These are phyloP conservation scores for Neurospora cerealis DNA, from an alignment of 495 filamentous ascomycete genomes.

Conservation along the genomic window DNA sequence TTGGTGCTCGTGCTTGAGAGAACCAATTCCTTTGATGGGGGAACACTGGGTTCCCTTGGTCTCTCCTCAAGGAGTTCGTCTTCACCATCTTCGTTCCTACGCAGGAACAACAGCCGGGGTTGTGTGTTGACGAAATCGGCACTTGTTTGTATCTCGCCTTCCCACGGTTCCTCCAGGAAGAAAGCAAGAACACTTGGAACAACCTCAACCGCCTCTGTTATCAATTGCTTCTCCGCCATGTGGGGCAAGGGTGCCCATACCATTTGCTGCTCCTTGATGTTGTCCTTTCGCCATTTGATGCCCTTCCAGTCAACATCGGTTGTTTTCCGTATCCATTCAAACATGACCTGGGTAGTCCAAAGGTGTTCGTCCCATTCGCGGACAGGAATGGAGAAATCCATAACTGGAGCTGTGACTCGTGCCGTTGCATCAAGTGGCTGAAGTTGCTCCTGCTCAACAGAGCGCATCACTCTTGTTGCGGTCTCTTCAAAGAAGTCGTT, in stretches of 20 bases:
- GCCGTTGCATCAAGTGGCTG: slow-evolving; percentile 45
- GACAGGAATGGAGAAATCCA: slow-evolving; percentile 49
- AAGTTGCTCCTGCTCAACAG: slow-evolving; percentile 52
- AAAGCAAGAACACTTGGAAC: slow-evolving; percentile 9
- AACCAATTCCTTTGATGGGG: background rate
- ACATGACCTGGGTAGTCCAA: slow-evolving; percentile 13
- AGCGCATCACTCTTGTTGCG: slow-evolving; percentile 29
- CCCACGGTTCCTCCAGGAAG: slow-evolving; percentile 14
- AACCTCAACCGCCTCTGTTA: slow-evolving; percentile 23
- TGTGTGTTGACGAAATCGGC: slow-evolving; percentile 41
- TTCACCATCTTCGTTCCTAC: slow-evolving; percentile 35
- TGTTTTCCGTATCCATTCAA: slow-evolving; percentile 21
- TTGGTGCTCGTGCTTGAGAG: background rate
- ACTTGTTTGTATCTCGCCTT: slow-evolving; percentile 24
- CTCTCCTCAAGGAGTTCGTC: slow-evolving; percentile 36
- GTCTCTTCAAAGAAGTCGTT: slow-evolving; percentile 34
- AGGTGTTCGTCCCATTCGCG: slow-evolving; percentile 44
- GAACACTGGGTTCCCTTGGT: background rate
- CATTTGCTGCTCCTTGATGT: slow-evolving; percentile 33
- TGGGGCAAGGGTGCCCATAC: slow-evolving; percentile 37
- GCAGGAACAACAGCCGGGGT: slow-evolving; percentile 42
- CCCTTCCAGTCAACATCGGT: slow-evolving; percentile 14
- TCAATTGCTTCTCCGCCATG: slow-evolving; percentile 19
- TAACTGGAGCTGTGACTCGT: slow-evolving; percentile 45
- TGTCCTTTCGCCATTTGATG: slow-evolving; percentile 32